Conservation (phyloP, 2,329 filamentous ascomycete species). For the Ilyonectria mors-panacis region DNA sequence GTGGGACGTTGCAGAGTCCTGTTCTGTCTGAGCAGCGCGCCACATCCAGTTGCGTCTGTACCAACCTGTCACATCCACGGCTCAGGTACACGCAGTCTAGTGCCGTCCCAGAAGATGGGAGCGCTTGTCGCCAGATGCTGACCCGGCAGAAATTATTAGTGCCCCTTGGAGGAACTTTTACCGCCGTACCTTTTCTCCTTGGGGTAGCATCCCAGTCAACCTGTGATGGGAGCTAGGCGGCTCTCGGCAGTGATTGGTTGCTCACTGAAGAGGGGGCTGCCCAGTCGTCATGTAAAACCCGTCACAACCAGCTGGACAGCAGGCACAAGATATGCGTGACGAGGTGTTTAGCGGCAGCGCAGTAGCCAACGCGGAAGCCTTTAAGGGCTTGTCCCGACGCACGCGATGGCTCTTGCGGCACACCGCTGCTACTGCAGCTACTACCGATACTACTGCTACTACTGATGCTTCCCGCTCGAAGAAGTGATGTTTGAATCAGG, state of each 20-base stretch:
- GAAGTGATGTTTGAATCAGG: conserved; percentile 6
- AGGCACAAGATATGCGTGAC: conserved; percentile 34
- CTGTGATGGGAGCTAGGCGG: conserved; percentile 40
- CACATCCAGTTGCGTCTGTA: conserved; percentile 3
- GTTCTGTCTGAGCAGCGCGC: neutral
- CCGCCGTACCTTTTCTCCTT: conserved; percentile 35
- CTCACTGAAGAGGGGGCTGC: conserved; percentile 29
- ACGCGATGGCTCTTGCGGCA: conserved; percentile 36
- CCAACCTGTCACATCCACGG: conserved; percentile 15
- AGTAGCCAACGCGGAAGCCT: conserved; percentile 31
- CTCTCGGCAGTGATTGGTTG: conserved; percentile 38
- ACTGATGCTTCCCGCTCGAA: conserved; percentile 5
- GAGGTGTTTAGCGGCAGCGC: conserved; percentile 37
- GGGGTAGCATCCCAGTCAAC: conserved; percentile 30
- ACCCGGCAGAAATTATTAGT: conserved; percentile 28
- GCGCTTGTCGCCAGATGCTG: conserved; percentile 38
- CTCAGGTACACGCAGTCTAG: conserved; percentile 19
- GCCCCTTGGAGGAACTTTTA: conserved; percentile 30
- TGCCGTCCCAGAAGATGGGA: conserved; percentile 18
- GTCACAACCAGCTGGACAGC: conserved; percentile 40
- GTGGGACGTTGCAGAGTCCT: neutral
- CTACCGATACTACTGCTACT: conserved; percentile 5
- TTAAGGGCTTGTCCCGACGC: conserved; percentile 38
- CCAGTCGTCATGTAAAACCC: conserved; percentile 40
- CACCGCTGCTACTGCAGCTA: conserved; percentile 42